Evolutionary conservation across 208 protist species (phyloP).

Genomic region (Phytomonas sp.): DNA sequence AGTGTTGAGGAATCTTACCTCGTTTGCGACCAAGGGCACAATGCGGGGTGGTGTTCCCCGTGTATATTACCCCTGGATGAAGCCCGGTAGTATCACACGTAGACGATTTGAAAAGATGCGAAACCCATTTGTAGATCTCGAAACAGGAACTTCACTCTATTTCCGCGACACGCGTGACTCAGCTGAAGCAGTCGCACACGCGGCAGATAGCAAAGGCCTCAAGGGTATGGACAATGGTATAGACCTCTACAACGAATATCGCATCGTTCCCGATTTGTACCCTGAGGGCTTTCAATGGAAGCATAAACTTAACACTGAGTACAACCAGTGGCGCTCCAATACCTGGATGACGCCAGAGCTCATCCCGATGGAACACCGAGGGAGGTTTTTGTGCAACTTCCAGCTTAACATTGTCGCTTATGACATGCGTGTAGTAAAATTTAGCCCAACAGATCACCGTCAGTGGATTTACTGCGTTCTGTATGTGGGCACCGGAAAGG

Average conservation of each 20-base stretch:
- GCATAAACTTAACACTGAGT: slow-evolving; percentile 90
- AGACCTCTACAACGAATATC: slow-evolving; percentile 91
- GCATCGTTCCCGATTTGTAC: slow-evolving; percentile 89
- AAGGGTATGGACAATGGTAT: slow-evolving; percentile 90
- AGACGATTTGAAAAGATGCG: slow-evolving; percentile 91
- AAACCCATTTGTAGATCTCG: slow-evolving; percentile 90
- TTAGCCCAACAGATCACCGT: slow-evolving; percentile 88
- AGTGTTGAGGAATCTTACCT: slow-evolving; percentile 72
- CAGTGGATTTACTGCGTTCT: slow-evolving; percentile 91
- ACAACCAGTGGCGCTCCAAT: slow-evolving; percentile 92
- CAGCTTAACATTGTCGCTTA: slow-evolving; percentile 89
- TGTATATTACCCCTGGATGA: slow-evolving; percentile 92
- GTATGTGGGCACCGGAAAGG: slow-evolving; percentile 88
- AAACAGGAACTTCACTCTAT: slow-evolving; percentile 88
- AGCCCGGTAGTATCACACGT: slow-evolving; percentile 82
- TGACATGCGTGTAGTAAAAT: slow-evolving; percentile 91
- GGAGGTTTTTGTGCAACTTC: slow-evolving; percentile 91
- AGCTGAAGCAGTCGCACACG: slow-evolving; percentile 78
- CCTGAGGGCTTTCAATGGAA: slow-evolving; percentile 91
- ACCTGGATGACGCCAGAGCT: slow-evolving; percentile 90
- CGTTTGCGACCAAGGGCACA: slow-evolving; percentile 82
- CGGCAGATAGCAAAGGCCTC: slow-evolving; percentile 80
- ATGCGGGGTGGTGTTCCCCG: slow-evolving; percentile 88
- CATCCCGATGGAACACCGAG: slow-evolving; percentile 88
- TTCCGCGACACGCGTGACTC: slow-evolving; percentile 87